phyloP scores from a whole-genome alignment of 345 rosid species.

The Syzygium jambos region DNA sequence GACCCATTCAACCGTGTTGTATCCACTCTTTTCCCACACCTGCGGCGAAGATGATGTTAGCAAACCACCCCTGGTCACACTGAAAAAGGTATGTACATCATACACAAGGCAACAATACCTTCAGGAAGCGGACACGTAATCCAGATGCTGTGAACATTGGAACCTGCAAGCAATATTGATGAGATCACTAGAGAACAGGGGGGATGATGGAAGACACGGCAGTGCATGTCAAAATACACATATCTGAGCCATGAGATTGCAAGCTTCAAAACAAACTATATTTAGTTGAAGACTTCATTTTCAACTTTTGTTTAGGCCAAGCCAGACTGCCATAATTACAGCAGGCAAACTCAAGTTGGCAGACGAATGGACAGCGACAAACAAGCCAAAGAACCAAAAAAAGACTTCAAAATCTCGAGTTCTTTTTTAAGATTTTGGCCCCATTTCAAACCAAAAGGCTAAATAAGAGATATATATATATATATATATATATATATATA shows the following conservation, averaged over 20 bases:
- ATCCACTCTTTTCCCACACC: constrained; percentile 99
- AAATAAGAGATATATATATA: background rate
- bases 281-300: background rate
- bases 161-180: constrained; percentile 42
- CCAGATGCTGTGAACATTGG: constrained; percentile 99
- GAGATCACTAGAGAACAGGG: background rate
- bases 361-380: background rate
- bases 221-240: background rate
- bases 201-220: background rate
- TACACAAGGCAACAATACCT: constrained; percentile 31
- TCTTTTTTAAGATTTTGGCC: background rate
- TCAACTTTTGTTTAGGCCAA: background rate
- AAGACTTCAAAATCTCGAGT: background rate
- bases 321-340: background rate
- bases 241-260: background rate
- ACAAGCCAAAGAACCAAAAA: background rate
- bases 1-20: constrained; percentile 98
- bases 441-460: background rate
- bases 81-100: background rate
- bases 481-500: background rate
- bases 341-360: background rate
- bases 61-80: background rate
- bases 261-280: background rate
- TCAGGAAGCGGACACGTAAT: constrained; percentile 91
- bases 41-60: constrained; percentile 11